Base-by-base conservation (phyloP, 352 stramenopile species). In the Pythium chondricola region DNA sequence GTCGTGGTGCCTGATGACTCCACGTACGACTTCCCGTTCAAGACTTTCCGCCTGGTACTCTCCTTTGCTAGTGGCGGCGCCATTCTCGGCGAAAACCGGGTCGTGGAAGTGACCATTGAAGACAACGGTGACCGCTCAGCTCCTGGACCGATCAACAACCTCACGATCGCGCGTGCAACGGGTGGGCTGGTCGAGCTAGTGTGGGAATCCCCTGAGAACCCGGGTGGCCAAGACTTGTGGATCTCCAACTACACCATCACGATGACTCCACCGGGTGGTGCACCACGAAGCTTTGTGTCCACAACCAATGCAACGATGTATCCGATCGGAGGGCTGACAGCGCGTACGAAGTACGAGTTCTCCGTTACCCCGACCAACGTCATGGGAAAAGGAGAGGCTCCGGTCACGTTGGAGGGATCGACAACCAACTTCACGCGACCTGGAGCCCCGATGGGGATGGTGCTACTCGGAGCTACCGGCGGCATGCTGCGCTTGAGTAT, bases 51-150 rank as follows among this genome's bases (percentile, higher is more conserved):
- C 13, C 59, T 87, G 0, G 35, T 33, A 0, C 42, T 85, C 2
- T 40, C 43, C 25, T 52, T 71, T 4, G n/a, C 43, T 3, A 52
- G 43, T 21, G 72, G 72, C 4, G 64, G 55, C 8, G 65, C 37
- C 8, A 39, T 22, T 6, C 48, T 84, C 17, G 75, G 72, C 10
- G 13, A 24, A 2, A 57, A 65, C 6, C 56, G 17, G 1, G 40
- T 67, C 8, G 44, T 78, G 10, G 32, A 36, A 25, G 46, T 85
- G 32, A 68, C 56, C 0, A 65, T 85, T 4, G 25, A 52, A 17
- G 72, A 87, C 51, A 65, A 87, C 31, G 66, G 71, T 2, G 75
- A 87, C 46, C 50, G 9, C 7, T 84, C 70, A 20, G 37, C 37
- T 1, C 75, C 75, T 17, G 75, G 72, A 16, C 6, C 20, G 7